Conservation (phyloP, 116 monocot genomes). For the Thalassia testudinum region DNA sequence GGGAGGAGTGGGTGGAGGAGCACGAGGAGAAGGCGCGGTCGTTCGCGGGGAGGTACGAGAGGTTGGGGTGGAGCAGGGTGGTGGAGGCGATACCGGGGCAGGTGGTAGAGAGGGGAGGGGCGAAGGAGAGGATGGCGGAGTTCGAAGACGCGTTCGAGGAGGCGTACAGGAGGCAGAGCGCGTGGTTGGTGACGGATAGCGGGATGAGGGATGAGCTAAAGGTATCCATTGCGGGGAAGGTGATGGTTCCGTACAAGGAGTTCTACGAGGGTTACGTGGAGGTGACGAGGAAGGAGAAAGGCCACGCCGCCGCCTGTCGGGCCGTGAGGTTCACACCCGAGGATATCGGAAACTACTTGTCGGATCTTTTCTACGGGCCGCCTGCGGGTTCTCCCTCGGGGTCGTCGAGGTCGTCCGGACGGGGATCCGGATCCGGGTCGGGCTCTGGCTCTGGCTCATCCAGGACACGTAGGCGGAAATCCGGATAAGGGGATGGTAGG, state of each 20-base stretch:
- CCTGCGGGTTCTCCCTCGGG: neutral
- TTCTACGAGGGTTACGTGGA: slow-evolving; percentile 8
- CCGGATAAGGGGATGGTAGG: no score
- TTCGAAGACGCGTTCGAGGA: slow-evolving; percentile 30
- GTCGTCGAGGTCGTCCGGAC: neutral
- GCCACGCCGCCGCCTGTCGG: neutral
- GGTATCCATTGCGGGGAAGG: slow-evolving; percentile 11
- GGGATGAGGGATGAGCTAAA: slow-evolving; percentile 33
- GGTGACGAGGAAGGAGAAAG: neutral
- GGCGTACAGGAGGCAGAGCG: slow-evolving; percentile 11
- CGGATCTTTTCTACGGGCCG: slow-evolving; percentile 13
- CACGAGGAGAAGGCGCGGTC: slow-evolving; percentile 24
- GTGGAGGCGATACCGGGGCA: slow-evolving; percentile 9
- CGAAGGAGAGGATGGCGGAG: slow-evolving; percentile 7
- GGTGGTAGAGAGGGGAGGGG: neutral
- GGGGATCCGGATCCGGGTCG: neutral
- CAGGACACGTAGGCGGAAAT: no score
- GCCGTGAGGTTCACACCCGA: slow-evolving; percentile 17
- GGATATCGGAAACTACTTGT: slow-evolving; percentile 12
- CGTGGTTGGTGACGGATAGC: slow-evolving; percentile 14
- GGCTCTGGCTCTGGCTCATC: neutral
- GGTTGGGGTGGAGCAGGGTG: slow-evolving; percentile 23
- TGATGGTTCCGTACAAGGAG: slow-evolving; percentile 16
- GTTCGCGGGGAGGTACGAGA: slow-evolving; percentile 20
- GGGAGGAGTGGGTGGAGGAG: slow-evolving; percentile 27